Percentiles rank a stretch among this genome's conserved stretches.
These are phyloP conservation scores for Chiua virens DNA, from an alignment of 768 basidiomycete species.

Conservation along the genomic window DNA sequence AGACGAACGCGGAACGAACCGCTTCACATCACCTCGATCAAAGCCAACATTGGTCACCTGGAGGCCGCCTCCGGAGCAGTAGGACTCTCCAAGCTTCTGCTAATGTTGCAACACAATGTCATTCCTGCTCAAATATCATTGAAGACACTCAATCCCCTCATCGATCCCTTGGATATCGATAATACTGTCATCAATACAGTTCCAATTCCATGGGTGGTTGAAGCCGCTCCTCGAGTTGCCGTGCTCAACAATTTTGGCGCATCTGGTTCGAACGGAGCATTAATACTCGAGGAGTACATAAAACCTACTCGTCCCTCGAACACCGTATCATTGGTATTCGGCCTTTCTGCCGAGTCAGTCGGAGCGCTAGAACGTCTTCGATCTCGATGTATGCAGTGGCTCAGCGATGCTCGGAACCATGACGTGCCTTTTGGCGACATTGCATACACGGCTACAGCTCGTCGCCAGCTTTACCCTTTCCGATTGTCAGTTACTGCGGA, in stretches of 20 bases:
- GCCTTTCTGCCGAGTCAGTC: slow-evolving; percentile 60
- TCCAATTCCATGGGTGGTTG: slow-evolving; percentile 43
- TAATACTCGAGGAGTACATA: slow-evolving; percentile 57
- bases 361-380: slow-evolving; percentile 49
- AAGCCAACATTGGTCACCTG: slow-evolving; percentile 73
- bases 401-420: slow-evolving; percentile 33
- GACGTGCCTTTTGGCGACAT: slow-evolving; percentile 45
- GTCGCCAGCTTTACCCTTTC: slow-evolving; percentile 54
- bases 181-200: slow-evolving; percentile 47
- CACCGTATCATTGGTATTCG: slow-evolving; percentile 44
- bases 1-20: slow-evolving; percentile 45
- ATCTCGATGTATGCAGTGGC: slow-evolving; percentile 45
- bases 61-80: slow-evolving; percentile 77
- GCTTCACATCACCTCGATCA: slow-evolving; percentile 67
- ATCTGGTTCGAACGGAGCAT: slow-evolving; percentile 64
- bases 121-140: slow-evolving; percentile 67
- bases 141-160: slow-evolving; percentile 53
- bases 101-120: slow-evolving; percentile 58
- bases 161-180: slow-evolving; percentile 48
- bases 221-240: slow-evolving; percentile 45
- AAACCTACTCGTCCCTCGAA: not conserved
- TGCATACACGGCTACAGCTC: slow-evolving; percentile 67
- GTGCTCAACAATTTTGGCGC: slow-evolving; percentile 78
- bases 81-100: slow-evolving; percentile 65
- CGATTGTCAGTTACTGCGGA: slow-evolving; percentile 51